Evolutionary conservation across 345 rosid genomes (phyloP), one percentile per base, ranked within the genome.

Genomic region (Erysimum cheiranthoides): DNA sequence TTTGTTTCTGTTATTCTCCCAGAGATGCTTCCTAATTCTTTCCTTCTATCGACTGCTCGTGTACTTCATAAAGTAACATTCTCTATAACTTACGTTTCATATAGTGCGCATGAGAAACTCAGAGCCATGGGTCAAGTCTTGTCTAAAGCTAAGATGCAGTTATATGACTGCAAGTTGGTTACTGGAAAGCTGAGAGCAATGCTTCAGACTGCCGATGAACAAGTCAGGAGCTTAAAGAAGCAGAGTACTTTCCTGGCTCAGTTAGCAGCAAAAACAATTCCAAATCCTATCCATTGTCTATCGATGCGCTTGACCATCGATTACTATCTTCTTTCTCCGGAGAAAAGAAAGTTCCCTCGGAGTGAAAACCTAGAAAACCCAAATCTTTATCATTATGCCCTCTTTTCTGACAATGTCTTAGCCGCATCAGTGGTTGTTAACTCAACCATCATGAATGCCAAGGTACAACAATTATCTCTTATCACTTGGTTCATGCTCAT

Each of bases 341-440:
- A 93, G 86, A 93, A 91, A 86, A 88, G 99, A 77, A 86, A 85
- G 78, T 93, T 93, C 74, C 96, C 98, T 45, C 78, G 84, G 52
- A 88, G 87, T 58, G 99, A 93, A 84, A 96, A 96, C 80, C 81
- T 85, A 78, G 98, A 86, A 77, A 89, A 93, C 71, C 90, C 94
- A 52, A 84, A 84, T 83, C 94, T 96, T 47, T 80, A 91, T 61
- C 99, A 96, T 78, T 96, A 96, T 79, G 98, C 99, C 35, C 89
- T 96, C 76, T 96, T 96, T 84, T 96, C 99, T 12, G 99, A 96
- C 83, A 96, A 96, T 82, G 99, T 96, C 61, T 84, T 96, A 86
- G 99, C 99, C 84, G 97, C 99, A 75, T 96, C 99, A 54, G 98
- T 96, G 59, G 99, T 96, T 77, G 98, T 96, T 73, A 96, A 96